These are phyloP conservation scores for Funneliformis mosseae DNA, from an alignment of 192 early-diverging fungal species.

Conservation along the genomic window DNA sequence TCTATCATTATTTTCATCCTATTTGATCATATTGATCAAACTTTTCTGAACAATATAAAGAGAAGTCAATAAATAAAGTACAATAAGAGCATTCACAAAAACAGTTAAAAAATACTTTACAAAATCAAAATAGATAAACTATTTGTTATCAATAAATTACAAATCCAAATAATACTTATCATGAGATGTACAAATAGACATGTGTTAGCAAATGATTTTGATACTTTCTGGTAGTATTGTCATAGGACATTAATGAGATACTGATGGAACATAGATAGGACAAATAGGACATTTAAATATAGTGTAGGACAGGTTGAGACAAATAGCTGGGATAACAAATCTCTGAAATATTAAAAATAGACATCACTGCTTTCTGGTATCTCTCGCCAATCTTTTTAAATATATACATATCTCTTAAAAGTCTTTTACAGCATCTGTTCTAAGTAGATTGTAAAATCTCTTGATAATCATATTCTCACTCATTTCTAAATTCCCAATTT, in stretches of 20 bases:
- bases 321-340: no score
- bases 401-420: slow-evolving; percentile 13
- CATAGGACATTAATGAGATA: no score
- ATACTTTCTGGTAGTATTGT: slow-evolving; percentile 1
- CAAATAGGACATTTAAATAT: no score
- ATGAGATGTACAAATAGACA: slow-evolving; percentile 2
- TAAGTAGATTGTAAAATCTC: slow-evolving; percentile 19
- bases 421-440: slow-evolving; percentile 9
- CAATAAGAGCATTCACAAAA: not conserved
- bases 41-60: slow-evolving; percentile 23
- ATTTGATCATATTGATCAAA: slow-evolving; percentile 23
- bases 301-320: no score
- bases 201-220: slow-evolving; percentile 21
- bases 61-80: slow-evolving; percentile 10
- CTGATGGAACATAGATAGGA: no score
- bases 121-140: slow-evolving; percentile 29
- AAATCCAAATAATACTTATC: slow-evolving; percentile 19
- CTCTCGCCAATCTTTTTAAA: slow-evolving; percentile 17
- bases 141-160: slow-evolving; percentile 18
- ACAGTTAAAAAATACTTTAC: slow-evolving; percentile 31
- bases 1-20: slow-evolving; percentile 26
- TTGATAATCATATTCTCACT: not conserved
- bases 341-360: no score
- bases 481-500: slow-evolving; percentile 21
- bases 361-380: no score